A percentile compares a stretch with the other conserved stretches of the same genome.
phyloP scores from a whole-genome alignment of 129 eudicot genomes.

The Saposhnikovia divaricata region DNA sequence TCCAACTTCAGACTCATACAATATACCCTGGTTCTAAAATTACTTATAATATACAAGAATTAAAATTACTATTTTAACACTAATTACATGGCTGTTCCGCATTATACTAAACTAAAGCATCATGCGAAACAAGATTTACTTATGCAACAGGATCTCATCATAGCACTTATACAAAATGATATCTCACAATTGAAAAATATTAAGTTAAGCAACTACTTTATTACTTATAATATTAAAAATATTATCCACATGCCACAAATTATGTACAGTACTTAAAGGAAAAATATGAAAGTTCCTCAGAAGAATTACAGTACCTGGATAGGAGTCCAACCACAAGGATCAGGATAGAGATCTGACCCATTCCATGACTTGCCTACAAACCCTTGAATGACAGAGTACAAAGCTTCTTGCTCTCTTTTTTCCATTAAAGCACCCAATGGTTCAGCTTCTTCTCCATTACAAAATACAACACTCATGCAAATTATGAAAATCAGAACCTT shows the following conservation, averaged over 20 bases:
- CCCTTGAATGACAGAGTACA: conserved; percentile 36
- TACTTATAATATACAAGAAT: no score
- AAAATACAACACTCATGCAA: neutral
- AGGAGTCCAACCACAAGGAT: conserved; percentile 53
- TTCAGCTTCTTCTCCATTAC: conserved; percentile 16
- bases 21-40: no score
- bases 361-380: conserved; percentile 45
- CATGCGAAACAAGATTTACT: neutral
- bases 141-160: neutral
- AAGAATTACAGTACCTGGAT: conserved; percentile 25
- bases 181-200: neutral
- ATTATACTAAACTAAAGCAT: neutral
- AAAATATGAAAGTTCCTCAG: neutral
- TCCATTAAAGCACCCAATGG: conserved; percentile 23
- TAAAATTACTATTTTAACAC: no score
- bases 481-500: neutral
- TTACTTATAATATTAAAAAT: neutral
- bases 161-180: neutral
- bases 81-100: no score
- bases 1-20: no score
- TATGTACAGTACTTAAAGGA: neutral
- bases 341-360: conserved; percentile 50
- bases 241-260: neutral
- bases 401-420: conserved; percentile 30
- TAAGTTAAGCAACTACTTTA: neutral